Evolutionary conservation across 306 rosid species (phyloP), one percentile per base, ranked within the genome.

Genomic region (Inga oerstediana): DNA sequence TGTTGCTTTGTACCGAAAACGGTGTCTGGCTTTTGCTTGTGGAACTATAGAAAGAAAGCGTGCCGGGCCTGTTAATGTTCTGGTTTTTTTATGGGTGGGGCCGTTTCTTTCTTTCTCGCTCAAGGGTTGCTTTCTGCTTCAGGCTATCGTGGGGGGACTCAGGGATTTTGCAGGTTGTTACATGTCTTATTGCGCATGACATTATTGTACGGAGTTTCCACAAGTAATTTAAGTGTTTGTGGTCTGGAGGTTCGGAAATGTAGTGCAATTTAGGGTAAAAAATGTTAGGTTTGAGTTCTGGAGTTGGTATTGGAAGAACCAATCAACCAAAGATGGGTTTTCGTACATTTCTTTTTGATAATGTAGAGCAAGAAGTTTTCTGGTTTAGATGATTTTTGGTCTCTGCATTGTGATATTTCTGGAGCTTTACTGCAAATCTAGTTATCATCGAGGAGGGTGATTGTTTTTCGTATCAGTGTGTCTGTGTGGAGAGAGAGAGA

Each of bases 71-170:
- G 34, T 65, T n/a, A 39, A 32, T 17, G 76, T 17, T 59, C 51
- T 72, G 43, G 58, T 20, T 54, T 15, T 15, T 51, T 51, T n/a
- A 24, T 44, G 81, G 6, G 83, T 78, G 83, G 65, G 77, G 79
- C 74, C 86, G 13, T 80, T 49, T 3, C 54, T 49, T 49, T 87
- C 82, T 90, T 85, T 82, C 75, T 49, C 32, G 30, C 74, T 79
- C 88, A 76, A 20, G 22, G 35, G 89, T 87, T 87, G 88, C 89
- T 87, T 84, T 87, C 88, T 35, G 45, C 32, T 66, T 81, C 87
- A 83, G 85, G 66, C 75, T 65, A 44, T 82, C 82, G 74, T 81
- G 85, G 48, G 69, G 61, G 56, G 52, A 45, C 37, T 52, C 74
- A 41, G 75, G 72, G 43, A 54, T 70, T 81, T 41, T 72, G 74